A percentile compares a stretch with the other conserved stretches of the same genome.
phyloP scores from a whole-genome alignment of 768 basidiomycete species.

The Tephrocybe sp. region DNA sequence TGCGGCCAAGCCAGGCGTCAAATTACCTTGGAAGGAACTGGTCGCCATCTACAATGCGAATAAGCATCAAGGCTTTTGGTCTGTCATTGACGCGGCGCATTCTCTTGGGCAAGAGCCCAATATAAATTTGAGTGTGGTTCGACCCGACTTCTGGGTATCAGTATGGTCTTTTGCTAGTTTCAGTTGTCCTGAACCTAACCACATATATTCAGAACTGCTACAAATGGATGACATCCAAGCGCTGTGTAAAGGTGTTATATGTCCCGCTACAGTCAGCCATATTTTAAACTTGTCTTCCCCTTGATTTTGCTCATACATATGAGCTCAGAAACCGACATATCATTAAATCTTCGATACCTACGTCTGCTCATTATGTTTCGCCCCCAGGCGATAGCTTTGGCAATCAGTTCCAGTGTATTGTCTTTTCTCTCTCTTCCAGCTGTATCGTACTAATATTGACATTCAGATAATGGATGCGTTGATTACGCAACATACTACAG shows the following conservation, averaged over 20 bases:
- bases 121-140: constrained; percentile 51
- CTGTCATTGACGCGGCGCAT: constrained; percentile 77
- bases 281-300: too few relatives aligned
- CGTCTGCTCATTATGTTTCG: background rate
- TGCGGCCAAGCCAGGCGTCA: constrained; percentile 57
- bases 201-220: background rate
- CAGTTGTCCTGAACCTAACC: background rate
- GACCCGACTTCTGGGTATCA: constrained; percentile 79
- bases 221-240: constrained; percentile 2
- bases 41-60: constrained; percentile 61
- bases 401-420: background rate
- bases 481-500: background rate
- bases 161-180: constrained; percentile 27
- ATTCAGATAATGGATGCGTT: background rate
- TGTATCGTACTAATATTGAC: background rate
- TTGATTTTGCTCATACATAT: background rate
- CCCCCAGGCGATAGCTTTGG: background rate
- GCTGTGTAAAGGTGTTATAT: background rate
- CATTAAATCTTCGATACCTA: constrained; percentile 1
- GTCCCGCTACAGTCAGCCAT: background rate
- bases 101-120: constrained; percentile 72
- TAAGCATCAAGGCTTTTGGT: constrained; percentile 40
- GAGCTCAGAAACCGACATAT: background rate
- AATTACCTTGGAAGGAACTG: constrained; percentile 74
- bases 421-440: background rate